Evolutionary conservation across 1,139 yeast species (phyloP), one percentile per base, ranked within the genome.

Genomic region (Pichia sp.): DNA sequence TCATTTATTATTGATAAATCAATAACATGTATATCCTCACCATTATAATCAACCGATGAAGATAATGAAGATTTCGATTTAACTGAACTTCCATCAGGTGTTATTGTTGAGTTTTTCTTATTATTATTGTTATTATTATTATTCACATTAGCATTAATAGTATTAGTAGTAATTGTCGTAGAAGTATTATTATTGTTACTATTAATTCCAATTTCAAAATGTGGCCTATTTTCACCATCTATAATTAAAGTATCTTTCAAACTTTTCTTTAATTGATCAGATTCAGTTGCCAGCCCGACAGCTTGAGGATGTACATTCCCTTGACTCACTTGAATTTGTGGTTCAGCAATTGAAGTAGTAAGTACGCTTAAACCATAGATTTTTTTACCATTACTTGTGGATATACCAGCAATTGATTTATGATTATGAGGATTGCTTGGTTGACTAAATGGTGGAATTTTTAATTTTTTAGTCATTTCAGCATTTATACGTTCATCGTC

Each of bases 11-110:
- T 30, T 35, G 42, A 42, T 33, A 41, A 37, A 22, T 53, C 60
- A 4, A 50, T 48, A 22, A 56, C 58, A 8, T 59, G 50, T 23
- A 44, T 48, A 11, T 51, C 51, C 29, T 29, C 33, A 29, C 29
- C 26, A 23, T n/a, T 20, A 16, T 16, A 20, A 26, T 35, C 24
- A 20, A 16, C 16, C 16, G 30, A 16, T 35, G 30, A 26, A 4
- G 37, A 8, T 26, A 16, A 26, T 26, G 37, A 26, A 8, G 30
- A 35, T 16, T 33, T 24, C 2, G 36, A 24, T 20, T 33, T 23
- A 24, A 33, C 6, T n/a, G 36, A 33, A 22, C n/a, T 24, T n/a
- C n/a, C n/a, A n/a, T n/a, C n/a, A n/a, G n/a, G n/a, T n/a, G n/a
- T n/a, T n/a, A n/a, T n/a, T n/a, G n/a, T n/a, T n/a, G n/a, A n/a